Evolutionary conservation across 2,329 filamentous ascomycete species (phyloP).

Genomic region (Coniella lustricola): DNA sequence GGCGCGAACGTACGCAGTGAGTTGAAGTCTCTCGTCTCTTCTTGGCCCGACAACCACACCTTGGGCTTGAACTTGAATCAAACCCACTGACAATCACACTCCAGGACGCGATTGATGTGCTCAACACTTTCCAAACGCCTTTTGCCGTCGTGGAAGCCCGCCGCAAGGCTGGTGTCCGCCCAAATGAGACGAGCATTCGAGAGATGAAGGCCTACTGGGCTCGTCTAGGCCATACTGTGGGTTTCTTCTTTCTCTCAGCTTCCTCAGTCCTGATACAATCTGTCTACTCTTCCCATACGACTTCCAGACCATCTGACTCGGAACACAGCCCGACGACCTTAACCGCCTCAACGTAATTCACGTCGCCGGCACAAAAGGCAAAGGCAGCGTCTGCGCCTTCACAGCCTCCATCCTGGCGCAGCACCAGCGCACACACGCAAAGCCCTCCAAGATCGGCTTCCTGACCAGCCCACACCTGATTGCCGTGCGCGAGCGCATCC

Average conservation of each 20-base stretch:
- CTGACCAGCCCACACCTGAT: constrained; percentile 66
- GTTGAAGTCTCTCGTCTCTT: neutral
- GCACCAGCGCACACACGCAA: constrained; percentile 31
- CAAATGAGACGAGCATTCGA: constrained; percentile 62
- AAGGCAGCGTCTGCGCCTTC: constrained; percentile 66
- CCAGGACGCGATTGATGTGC: constrained; percentile 74
- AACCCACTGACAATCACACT: neutral
- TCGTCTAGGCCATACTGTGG: constrained; percentile 67
- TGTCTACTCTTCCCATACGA: too few species aligned
- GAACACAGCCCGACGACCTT: constrained; percentile 38
- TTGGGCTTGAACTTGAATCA: neutral
- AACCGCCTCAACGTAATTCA: constrained; percentile 60
- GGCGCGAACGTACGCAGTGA: constrained; percentile 13
- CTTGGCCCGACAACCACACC: neutral
- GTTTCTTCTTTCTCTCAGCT: neutral
- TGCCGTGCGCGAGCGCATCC: constrained; percentile 60
- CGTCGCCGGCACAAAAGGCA: constrained; percentile 70
- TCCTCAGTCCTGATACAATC: neutral
- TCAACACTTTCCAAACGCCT: constrained; percentile 89
- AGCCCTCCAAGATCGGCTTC: constrained; percentile 47
- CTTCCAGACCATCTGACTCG: too few species aligned
- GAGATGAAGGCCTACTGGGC: constrained; percentile 75
- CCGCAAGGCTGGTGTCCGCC: constrained; percentile 62
- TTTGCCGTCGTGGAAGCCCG: constrained; percentile 74
- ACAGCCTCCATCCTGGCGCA: constrained; percentile 54